Evolutionary conservation across 2,329 filamentous ascomycete genomes (phyloP), one percentile per base, ranked within the genome.

Genomic region (Botryotinia calthae): DNA sequence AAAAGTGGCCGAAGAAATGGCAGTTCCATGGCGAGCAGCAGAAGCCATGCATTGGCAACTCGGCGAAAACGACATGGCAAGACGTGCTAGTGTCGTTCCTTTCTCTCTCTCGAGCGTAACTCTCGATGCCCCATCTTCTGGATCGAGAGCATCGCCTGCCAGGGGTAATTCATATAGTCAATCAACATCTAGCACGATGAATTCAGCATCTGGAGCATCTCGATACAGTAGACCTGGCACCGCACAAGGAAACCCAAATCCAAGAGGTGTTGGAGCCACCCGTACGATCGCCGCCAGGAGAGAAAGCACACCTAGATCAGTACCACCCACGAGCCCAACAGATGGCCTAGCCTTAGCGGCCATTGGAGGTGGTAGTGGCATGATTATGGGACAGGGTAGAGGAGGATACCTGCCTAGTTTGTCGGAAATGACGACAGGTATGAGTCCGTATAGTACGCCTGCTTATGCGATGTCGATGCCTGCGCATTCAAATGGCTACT

Each of bases 21-120:
- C 90, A 44, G 91, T 98, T 73, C 96, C 95, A 51, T 98, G 95
- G 95, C 89, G 96, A 79, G 94, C 96, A 28, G 95, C 93, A 65
- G 95, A 99, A 83, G 95, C 94, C 7, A 98, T 98, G 95, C 96
- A 98, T 83, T 99, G 96, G 95, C 93, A 97, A 80, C 86, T 99
- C 72, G 95, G 95, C 75, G 94, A 97, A 81, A 86, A 90, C 78
- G 96, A 98, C 79, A 98, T 99, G 94, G 95, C 95, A 65, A 89
- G 92, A 74, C 91, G 95, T 73, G 95, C 95, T 59, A 96, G 96
- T 62, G 94, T 96, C 54, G 91, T 93, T 12, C 94, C 95, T 1
- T 98, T 98, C 82, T 89, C 90, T 4, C 84, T 93, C 44, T 89
- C 90, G 22, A 86, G 84, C 69, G 84, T 87, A 75, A 86, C 87